These are phyloP conservation scores for Zizania latifolia DNA, from an alignment of 176 grass and related monocot species.

Conservation along the genomic window DNA sequence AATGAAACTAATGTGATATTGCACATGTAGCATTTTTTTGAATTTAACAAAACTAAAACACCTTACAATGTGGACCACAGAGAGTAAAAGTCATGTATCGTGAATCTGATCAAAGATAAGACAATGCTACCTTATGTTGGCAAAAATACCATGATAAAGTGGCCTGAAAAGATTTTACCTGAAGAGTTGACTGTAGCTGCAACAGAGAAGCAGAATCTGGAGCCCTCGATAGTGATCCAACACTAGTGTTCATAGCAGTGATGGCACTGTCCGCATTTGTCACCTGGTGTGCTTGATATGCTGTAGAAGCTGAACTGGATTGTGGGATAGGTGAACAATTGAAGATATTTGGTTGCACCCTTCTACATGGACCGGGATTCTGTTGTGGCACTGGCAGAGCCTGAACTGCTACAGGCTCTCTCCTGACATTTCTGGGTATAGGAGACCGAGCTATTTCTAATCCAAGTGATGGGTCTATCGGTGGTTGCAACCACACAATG, in stretches of 20 bases:
- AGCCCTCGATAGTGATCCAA: conserved; percentile 37
- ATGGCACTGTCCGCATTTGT: conserved; percentile 19
- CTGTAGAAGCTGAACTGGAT: conserved; percentile 26
- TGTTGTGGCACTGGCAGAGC: conserved; percentile 46
- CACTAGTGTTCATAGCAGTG: conserved; percentile 32
- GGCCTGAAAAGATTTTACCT: conserved; percentile 41
- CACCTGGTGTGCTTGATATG: conserved; percentile 26
- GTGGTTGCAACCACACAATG: conserved; percentile 28
- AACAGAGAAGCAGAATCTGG: conserved; percentile 11
- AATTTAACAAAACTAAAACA: too few relatives aligned
- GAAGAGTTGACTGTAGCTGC: conserved; percentile 23
- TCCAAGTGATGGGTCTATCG: conserved; percentile 19
- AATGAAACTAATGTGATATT: too few relatives aligned
- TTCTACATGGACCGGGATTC: conserved; percentile 42
- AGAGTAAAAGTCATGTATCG: conserved; percentile 4
- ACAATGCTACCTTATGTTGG: background rate
- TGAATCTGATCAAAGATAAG: conserved; percentile 14
- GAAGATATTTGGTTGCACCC: conserved; percentile 37
- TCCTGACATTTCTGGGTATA: conserved; percentile 59
- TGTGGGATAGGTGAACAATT: conserved; percentile 24
- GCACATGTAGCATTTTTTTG: too few relatives aligned
- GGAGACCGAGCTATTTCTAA: conserved; percentile 20
- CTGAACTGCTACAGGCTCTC: conserved; percentile 52
- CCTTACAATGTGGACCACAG: too few relatives aligned
- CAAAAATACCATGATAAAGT: conserved; percentile 9